Evolutionary conservation across 257 asterid genomes (phyloP), one percentile per base, ranked within the genome.

Genomic region (Przewalskia tangutica): DNA sequence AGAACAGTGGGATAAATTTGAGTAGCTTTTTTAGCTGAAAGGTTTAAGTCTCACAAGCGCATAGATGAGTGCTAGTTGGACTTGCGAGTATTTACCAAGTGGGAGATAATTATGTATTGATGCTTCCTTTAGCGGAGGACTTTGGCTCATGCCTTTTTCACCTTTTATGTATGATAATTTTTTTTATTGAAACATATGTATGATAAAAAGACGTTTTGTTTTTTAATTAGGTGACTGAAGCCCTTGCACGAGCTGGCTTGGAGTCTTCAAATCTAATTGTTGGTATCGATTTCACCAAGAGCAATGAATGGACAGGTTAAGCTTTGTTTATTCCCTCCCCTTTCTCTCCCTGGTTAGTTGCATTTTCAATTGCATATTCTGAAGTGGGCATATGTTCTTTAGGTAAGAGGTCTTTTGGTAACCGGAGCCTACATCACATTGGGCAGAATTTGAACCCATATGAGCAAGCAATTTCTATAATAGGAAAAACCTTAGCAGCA

Each of bases 281-380:
- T 36, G 99, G 98, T 38, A 91, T 96, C 32, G 98, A 96, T 88
- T 94, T 92, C 88, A 95, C 99, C 2, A 95, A 93, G 95, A 95
- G 98, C 89, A 95, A 95, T 60, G 98, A 95, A 85, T 95, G 99
- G 98, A 95, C 99, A 86, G 99, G 99, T 95, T 63, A 42, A 13
- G 18, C 65, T 42, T 75, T 76, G 78, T 82, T 11, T 8, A 17
- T 77, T 50, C 7, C 27, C 50, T 82, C 44, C 34, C 44, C 23
- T 50, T 8, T 44, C 79, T 50, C 44, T 63, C 44, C 23, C 23
- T 75, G 79, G 9, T 75, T 13, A 23, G 44, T 51, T 50, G 20
- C 42, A 46, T n/a, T 77, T 54, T 40, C 79, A 4, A 54, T 64
- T 7, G 62, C 34, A 86, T 82, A 63, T 81, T 10, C 82, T 91